Evolutionary conservation across 768 basidiomycete genomes (phyloP).

Genomic region (Amanita molliuscula): DNA sequence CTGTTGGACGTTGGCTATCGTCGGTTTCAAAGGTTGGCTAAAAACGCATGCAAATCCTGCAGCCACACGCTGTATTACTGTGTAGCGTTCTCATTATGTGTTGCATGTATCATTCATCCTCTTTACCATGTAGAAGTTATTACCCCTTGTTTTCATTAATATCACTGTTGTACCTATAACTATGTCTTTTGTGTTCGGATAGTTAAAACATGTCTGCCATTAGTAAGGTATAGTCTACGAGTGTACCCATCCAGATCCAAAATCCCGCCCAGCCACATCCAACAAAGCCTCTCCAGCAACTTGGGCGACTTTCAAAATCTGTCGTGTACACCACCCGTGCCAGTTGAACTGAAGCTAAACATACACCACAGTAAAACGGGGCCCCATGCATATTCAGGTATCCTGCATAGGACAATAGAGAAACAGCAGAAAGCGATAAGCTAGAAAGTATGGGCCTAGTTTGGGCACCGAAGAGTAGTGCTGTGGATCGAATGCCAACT

Average conservation of each 20-base stretch:
- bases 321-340: slow-evolving; percentile 66
- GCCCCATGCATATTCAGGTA: slow-evolving; percentile 66
- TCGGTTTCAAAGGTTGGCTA: slow-evolving; percentile 78
- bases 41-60: slow-evolving; percentile 27
- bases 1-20: slow-evolving; percentile 69
- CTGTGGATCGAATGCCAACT: slow-evolving; percentile 89
- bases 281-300: slow-evolving; percentile 87
- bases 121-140: background rate
- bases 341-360: slow-evolving; percentile 66
- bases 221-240: slow-evolving; percentile 48
- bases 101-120: background rate
- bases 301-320: slow-evolving; percentile 62
- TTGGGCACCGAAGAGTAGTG: slow-evolving; percentile 74
- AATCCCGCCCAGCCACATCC: slow-evolving; percentile 86
- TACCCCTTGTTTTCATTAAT: background rate
- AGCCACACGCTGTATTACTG: slow-evolving; percentile 10
- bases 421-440: slow-evolving; percentile 66
- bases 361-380: slow-evolving; percentile 73
- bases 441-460: slow-evolving; percentile 67
- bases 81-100: slow-evolving; percentile 1
- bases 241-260: slow-evolving; percentile 76
- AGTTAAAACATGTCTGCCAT: background rate
- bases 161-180: no score
- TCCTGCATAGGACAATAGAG: slow-evolving; percentile 70
- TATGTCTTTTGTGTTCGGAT: background rate